Percentiles rank a stretch among this genome's conserved stretches.
These are phyloP conservation scores for Colletotrichum sp. DNA, from an alignment of 2,329 filamentous ascomycete species.

Conservation along the genomic window DNA sequence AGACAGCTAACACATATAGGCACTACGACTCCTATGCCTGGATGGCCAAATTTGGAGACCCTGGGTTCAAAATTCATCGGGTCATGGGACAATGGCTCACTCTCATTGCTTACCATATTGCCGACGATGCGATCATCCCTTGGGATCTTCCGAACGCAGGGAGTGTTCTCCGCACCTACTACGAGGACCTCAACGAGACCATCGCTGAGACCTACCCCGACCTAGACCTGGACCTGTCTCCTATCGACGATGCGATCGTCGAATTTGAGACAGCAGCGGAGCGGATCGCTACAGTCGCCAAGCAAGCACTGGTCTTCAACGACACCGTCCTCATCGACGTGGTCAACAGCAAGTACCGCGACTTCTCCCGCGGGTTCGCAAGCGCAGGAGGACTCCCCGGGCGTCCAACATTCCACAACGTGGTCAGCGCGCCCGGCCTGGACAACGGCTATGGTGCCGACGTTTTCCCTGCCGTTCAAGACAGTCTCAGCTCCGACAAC, in stretches of 20 bases:
- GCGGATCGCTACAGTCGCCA: background rate
- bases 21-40: slow-evolving; percentile 43
- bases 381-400: slow-evolving; percentile 6
- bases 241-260: background rate
- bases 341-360: slow-evolving; percentile 9
- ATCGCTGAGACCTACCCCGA: background rate
- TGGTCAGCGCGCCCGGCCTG: slow-evolving; percentile 1
- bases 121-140: slow-evolving; percentile 9
- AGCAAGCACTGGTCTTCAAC: slow-evolving; percentile 6
- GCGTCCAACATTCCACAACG: slow-evolving; percentile 10
- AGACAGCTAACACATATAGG: background rate
- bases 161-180: slow-evolving; percentile 5
- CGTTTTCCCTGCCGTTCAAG: slow-evolving; percentile 9
- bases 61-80: slow-evolving; percentile 52
- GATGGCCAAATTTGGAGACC: slow-evolving; percentile 57
- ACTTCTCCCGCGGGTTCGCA: slow-evolving; percentile 14
- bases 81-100: slow-evolving; percentile 46
- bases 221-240: background rate
- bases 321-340: slow-evolving; percentile 1
- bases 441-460: slow-evolving; percentile 13
- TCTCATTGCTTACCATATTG: slow-evolving; percentile 13
- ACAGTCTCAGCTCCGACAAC: slow-evolving; percentile 2
- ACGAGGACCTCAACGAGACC: slow-evolving; percentile 9
- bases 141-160: slow-evolving; percentile 15
- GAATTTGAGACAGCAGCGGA: slow-evolving; percentile 1